A percentile compares a stretch with the other conserved stretches of the same genome.
Conservation (phyloP, 768 basidiomycete species). For the Rickenella mellea region DNA sequence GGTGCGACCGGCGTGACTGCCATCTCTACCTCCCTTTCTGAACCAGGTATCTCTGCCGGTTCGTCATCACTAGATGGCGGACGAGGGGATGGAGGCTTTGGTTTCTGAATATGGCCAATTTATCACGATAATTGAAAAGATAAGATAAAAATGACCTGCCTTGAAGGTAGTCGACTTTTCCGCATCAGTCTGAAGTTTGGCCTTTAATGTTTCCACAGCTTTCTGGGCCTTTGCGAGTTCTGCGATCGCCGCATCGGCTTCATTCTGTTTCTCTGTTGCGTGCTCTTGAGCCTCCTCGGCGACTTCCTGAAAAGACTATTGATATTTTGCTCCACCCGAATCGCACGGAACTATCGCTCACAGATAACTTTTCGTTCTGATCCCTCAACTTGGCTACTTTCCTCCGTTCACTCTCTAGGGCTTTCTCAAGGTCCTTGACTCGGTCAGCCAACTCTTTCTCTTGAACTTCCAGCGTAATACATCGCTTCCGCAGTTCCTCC, state of each 20-base stretch:
- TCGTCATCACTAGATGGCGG: neutral
- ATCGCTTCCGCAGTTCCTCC: constrained; percentile 43
- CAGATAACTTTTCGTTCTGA: constrained; percentile 37
- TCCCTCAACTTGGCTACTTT: constrained; percentile 28
- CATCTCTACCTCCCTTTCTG: constrained; percentile 18
- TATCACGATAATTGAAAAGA: too few relatives aligned
- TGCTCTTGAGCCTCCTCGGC: constrained; percentile 28
- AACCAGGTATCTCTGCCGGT: constrained; percentile 2
- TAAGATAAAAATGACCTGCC: too few relatives aligned
- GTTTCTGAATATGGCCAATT: too few relatives aligned
- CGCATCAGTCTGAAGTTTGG: constrained; percentile 30
- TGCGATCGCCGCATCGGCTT: constrained; percentile 19
- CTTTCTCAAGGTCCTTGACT: constrained; percentile 17
- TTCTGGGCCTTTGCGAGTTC: constrained; percentile 22
- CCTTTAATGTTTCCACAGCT: constrained; percentile 34
- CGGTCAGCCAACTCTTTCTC: constrained; percentile 35
- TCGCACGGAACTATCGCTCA: constrained; percentile 14
- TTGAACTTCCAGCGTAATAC: constrained; percentile 46
- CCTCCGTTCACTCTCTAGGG: constrained; percentile 12
- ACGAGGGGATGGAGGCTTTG: constrained; percentile 19
- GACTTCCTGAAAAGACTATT: constrained; percentile 23
- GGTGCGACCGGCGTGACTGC: constrained; percentile 1
- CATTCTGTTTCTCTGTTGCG: constrained; percentile 23
- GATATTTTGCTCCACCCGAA: constrained; percentile 4
- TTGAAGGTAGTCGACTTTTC: too few relatives aligned